phyloP scores from a whole-genome alignment of 257 asterid species.

The Fraxinus anomala region DNA sequence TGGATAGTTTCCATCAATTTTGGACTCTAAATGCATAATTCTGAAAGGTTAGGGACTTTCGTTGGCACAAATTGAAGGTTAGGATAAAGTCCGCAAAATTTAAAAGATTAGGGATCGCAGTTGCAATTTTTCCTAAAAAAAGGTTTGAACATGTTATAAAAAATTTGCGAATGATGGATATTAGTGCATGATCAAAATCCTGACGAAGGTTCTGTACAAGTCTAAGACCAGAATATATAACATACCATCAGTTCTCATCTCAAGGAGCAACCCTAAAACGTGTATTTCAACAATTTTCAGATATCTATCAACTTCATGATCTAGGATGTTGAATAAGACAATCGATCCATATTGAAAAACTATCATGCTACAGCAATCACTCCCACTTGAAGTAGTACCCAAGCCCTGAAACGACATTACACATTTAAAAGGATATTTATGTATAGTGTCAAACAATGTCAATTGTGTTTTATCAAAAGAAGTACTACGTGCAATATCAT shows the following conservation, averaged over 20 bases:
- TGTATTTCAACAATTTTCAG: conserved; percentile 72
- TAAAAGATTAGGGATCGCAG: too few species aligned
- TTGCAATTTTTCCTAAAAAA: too few species aligned
- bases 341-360: conserved; percentile 95
- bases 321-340: conserved; percentile 27
- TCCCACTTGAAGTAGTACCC: conserved; percentile 63
- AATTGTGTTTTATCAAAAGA: background rate
- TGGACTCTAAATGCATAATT: too few species aligned
- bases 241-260: conserved; percentile 94
- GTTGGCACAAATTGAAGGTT: too few species aligned
- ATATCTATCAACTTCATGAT: conserved; percentile 81
- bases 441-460: background rate
- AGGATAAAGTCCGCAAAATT: too few species aligned
- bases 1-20: too few species aligned
- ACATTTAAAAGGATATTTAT: background rate
- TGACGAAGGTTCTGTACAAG: background rate
- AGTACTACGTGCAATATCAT: background rate
- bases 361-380: conserved; percentile 73
- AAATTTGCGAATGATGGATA: background rate
- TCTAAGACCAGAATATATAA: background rate
- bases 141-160: background rate
- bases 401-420: conserved; percentile 48
- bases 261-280: conserved; percentile 84
- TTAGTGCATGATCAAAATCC: background rate
- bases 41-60: too few species aligned